Base-by-base conservation (phyloP, 192 early-diverging fungal genomes). In the Phlyctochytrium bullatum region DNA sequence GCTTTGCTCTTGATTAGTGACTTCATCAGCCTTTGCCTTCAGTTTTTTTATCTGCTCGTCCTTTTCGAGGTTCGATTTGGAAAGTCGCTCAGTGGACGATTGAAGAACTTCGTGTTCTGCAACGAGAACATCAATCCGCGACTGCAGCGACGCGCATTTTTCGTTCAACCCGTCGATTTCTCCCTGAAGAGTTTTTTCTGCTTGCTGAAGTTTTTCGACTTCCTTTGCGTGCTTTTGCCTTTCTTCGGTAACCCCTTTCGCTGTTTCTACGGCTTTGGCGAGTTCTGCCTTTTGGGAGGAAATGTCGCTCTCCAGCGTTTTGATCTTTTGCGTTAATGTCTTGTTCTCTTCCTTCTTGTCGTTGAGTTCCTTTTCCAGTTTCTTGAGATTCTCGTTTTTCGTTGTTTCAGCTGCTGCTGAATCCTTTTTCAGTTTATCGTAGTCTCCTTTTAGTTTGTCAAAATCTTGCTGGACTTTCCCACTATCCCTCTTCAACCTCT, bases 31-130 rank as follows among this genome's bases (percentile, higher is more conserved):
- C 16, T 63, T 36, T 23, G 67, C 53, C 59, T 79, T 83, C 24
- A 81, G 51, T 67, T 80, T 83, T 61, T 83, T 83, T 56, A 71
- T 58, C 3, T 36, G 27, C 2, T 84, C 83, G 40, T 85, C 83
- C 58, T 76, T 77, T 66, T 85, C 83, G 14, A 52, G 52, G 20
- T 74, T 31, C 6, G 32, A 25, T 58, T 85, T 85, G 1, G 66
- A 65, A 16, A 67, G 35, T 29, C 83, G 59, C 34, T 84, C 77
- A 36, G 72, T 73, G 3, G 72, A 69, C 14, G 73, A 61, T 1
- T 59, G 64, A 0, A 72, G 50, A 2, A 83, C 82, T 61, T 83
- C 77, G 1, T 78, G 59, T 57, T 83, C 78, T 4, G 65, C 78
- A 0, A 71, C 54, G 2, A 77, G 29, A 24, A 69, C 64, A 29